Percentiles rank a stretch among this genome's conserved stretches.
Evolutionary conservation across 306 rosid species (phyloP).

Genomic region (Vigna trinervia): DNA sequence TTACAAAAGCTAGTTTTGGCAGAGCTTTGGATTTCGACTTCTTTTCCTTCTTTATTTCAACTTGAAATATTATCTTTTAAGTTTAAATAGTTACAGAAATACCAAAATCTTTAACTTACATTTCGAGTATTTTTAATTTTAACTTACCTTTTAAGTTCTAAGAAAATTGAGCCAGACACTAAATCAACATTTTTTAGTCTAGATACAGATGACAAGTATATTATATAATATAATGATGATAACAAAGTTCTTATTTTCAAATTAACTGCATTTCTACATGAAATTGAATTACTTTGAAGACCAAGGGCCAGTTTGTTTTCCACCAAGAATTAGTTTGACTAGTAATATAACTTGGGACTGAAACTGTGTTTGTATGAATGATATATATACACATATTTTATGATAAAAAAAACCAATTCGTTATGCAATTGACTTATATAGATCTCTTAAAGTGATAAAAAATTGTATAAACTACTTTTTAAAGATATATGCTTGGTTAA

Average conservation of each 20-base stretch:
- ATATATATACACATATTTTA: constrained; percentile 9
- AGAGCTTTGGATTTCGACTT: not conserved
- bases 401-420: not conserved
- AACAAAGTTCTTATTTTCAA: not conserved
- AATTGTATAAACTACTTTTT: constrained; percentile 12
- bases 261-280: constrained; percentile 7
- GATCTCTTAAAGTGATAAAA: not conserved
- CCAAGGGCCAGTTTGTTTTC: not conserved
- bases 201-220: not conserved
- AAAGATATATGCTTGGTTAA: constrained; percentile 10
- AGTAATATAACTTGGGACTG: constrained; percentile 1
- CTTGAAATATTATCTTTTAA: not conserved
- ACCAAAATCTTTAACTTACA: not conserved
- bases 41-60: not conserved
- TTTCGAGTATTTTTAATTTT: not conserved
- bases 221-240: not conserved
- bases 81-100: not conserved
- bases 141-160: not conserved
- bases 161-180: not conserved
- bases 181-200: not conserved
- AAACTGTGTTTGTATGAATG: constrained; percentile 10
- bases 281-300: constrained; percentile 2
- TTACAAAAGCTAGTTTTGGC: not conserved
- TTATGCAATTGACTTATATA: not conserved
- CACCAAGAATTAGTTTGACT: not conserved